These are phyloP conservation scores for Ceratobasidium sp. DNA, from an alignment of 1,284 basidiomycete genomes.

Conservation along the genomic window DNA sequence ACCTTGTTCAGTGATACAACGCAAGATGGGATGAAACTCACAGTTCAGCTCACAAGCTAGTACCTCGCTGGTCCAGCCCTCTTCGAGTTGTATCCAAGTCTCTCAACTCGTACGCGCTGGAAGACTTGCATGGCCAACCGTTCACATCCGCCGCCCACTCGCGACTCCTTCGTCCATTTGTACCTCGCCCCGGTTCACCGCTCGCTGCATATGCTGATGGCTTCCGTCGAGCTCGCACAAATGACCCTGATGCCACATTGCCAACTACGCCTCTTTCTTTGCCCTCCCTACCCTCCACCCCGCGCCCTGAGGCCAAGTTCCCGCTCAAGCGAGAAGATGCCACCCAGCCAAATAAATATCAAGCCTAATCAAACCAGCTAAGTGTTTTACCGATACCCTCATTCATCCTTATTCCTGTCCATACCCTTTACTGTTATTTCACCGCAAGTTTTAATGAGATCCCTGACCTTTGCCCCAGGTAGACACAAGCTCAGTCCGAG, in stretches of 20 bases:
- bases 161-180: not conserved
- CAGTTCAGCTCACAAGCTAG: not conserved
- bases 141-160: not conserved
- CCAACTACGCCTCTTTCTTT: not conserved
- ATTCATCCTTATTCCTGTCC: no score
- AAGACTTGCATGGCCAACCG: not conserved
- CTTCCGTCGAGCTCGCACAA: not conserved
- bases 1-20: slow-evolving; percentile 6
- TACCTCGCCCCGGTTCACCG: not conserved
- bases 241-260: not conserved
- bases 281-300: not conserved
- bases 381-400: not conserved
- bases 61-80: slow-evolving; percentile 3
- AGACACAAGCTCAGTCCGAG: not conserved
- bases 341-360: slow-evolving; percentile 2
- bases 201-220: not conserved
- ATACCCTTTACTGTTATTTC: not conserved
- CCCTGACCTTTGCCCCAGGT: not conserved
- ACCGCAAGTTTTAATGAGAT: not conserved
- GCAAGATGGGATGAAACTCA: slow-evolving; percentile 9
- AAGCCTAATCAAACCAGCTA: not conserved
- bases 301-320: not conserved
- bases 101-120: not conserved
- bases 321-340: not conserved
- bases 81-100: not conserved